Evolutionary conservation across 164 flowering plant species (phyloP).

Genomic region (Nelumbo lutea): DNA sequence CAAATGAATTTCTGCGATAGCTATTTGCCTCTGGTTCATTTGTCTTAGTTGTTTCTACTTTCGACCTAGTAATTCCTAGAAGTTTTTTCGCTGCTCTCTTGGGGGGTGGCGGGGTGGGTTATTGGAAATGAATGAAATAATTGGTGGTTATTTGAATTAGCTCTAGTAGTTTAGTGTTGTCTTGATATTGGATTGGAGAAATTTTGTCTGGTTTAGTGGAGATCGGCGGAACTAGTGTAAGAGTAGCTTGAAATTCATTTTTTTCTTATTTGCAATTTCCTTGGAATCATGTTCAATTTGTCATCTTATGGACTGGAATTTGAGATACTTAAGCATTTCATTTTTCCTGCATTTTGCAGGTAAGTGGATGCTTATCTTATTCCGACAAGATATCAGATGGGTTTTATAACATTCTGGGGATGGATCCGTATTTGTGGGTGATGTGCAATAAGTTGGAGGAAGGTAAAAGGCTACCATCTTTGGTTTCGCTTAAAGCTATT

Average conservation of each 20-base stretch:
- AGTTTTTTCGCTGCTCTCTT: background rate
- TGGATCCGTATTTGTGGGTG: slow-evolving; percentile 87
- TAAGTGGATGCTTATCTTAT: slow-evolving; percentile 84
- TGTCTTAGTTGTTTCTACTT: background rate
- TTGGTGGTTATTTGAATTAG: background rate
- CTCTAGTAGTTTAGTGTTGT: background rate
- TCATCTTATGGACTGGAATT: background rate
- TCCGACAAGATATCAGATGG: slow-evolving; percentile 89
- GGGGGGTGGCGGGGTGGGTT: background rate
- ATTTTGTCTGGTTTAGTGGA: background rate
- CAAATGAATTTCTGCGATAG: background rate
- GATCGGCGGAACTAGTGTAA: background rate
- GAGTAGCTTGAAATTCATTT: background rate
- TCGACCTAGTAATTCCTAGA: background rate
- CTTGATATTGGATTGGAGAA: background rate
- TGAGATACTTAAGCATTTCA: background rate
- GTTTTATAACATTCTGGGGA: slow-evolving; percentile 88
- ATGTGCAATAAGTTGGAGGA: slow-evolving; percentile 88
- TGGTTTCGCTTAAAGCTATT: slow-evolving; percentile 56
- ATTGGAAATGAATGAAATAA: background rate
- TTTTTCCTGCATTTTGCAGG: slow-evolving; percentile 37
- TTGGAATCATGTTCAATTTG: background rate
- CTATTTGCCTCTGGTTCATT: background rate
- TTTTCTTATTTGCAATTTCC: background rate
- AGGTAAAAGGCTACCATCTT: slow-evolving; percentile 63